Evolutionary conservation across 805 yeast genomes (phyloP), one percentile per base, ranked within the genome.

Genomic region (Candida parachauliodes): DNA sequence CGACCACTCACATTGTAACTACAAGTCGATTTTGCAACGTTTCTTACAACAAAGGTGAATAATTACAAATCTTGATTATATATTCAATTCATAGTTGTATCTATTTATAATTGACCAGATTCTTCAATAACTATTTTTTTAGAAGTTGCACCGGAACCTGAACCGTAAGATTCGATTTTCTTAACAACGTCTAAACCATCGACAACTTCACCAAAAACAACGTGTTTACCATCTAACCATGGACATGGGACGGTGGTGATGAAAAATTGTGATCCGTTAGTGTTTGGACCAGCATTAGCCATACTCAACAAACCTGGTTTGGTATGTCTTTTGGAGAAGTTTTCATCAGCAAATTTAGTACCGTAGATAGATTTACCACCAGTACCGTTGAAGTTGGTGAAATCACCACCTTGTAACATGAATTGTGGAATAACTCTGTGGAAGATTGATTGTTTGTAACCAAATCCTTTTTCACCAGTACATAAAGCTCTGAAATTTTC

Each of bases 381-480:
- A 53, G 84, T 80, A 52, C 98, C 97, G 64, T 85, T 81, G 65
- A 86, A 83, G 68, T 62, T 57, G 47, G 69, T 62, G 59, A 67
- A 66, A 49, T 68, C 74, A 52, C 74, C 74, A 56, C 76, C 97
- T 76, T 89, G 98, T 62, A 91, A 74, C 98, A 89, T 89, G 76
- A 89, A 89, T 65, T 84, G 81, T 49, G 96, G 96, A 58, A 88
- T 88, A 49, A 89, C 95, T 74, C 96, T 83, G 87, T 89, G 97
- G 93, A 91, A 89, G 49, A 81, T 72, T 34, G 94, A 85, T 55
- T 74, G 77, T 60, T 81, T 81, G 78, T 81, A 88, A 44, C 96
- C 96, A 56, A 71, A 85, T 45, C 97, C 98, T 77, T 88, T 84
- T 73, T 87, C 96, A 53, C 96, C 96, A 46, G 96, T 83, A 61